phyloP scores from a whole-genome alignment of 108 stramenopile genomes.

The Nitzschia sp. region DNA sequence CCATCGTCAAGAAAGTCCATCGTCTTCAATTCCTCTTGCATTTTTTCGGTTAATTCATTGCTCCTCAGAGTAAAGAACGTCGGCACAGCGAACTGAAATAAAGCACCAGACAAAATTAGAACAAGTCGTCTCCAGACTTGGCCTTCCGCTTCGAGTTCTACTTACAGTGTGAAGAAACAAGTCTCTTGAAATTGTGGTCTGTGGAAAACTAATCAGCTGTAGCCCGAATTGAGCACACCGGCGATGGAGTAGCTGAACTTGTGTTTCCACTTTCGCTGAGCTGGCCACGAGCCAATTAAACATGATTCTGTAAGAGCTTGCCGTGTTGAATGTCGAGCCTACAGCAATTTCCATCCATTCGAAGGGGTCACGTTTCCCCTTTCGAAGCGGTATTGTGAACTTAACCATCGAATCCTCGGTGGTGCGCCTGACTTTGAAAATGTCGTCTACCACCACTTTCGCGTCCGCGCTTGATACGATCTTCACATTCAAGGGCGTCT shows the following conservation, averaged over 20 bases:
- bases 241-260: slow-evolving; percentile 78
- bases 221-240: slow-evolving; percentile 82
- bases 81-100: slow-evolving; percentile 59
- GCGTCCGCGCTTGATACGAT: slow-evolving; percentile 39
- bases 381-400: slow-evolving; percentile 62
- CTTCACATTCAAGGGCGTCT: slow-evolving; percentile 44
- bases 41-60: slow-evolving; percentile 38
- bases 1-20: slow-evolving; percentile 86
- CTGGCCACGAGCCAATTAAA: slow-evolving; percentile 91
- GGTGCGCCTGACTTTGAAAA: slow-evolving; percentile 20
- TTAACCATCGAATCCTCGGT: slow-evolving; percentile 51
- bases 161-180: slow-evolving; percentile 71
- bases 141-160: neutral
- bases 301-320: slow-evolving; percentile 76
- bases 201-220: slow-evolving; percentile 63
- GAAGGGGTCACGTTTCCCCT: slow-evolving; percentile 68
- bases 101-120: no score
- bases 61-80: slow-evolving; percentile 49
- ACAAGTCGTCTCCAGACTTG: neutral
- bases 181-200: slow-evolving; percentile 57
- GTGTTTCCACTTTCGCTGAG: slow-evolving; percentile 77
- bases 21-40: slow-evolving; percentile 49
- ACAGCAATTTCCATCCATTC: slow-evolving; percentile 84
- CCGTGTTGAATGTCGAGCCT: slow-evolving; percentile 71
- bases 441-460: slow-evolving; percentile 10